Evolutionary conservation across 805 yeast genomes (phyloP), one percentile per base, ranked within the genome.

Genomic region (Pichia membranifaciens): DNA sequence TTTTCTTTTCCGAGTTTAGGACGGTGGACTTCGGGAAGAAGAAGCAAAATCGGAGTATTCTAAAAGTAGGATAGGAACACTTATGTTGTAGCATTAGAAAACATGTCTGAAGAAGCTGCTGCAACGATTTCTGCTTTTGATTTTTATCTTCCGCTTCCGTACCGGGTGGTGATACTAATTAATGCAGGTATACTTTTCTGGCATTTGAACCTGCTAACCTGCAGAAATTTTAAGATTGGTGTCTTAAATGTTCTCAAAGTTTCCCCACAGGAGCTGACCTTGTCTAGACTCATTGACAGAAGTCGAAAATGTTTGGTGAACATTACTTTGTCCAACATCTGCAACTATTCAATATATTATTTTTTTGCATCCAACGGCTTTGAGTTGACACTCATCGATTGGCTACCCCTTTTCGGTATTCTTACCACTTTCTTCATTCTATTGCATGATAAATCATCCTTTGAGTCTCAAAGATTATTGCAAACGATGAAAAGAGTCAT

Each of bases 101-200:
- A 33, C 7, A 47, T 43, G 44, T 13, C 22, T n/a, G 38, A 38
- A 8, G 34, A 39, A 15, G 6, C 20, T 15, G 12, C 12, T 4
- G 16, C 13, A 5, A 10, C 12, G 5, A 39, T 29, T 10, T 9
- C 15, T 4, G 16, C 20, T 2, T 48, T 48, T 43, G 50, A 48
- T 29, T 12, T 49, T 10, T 21, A 34, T 5, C 17, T 52, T 1
- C 82, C 82, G 1, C 58, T 74, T n/a, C 79, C 82, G 1, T 76
- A 71, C 53, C 58, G 82, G 40, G 71, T 79, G 40, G 62, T 80
- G 15, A 54, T 76, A 3, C 62, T 80, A 16, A 51, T 81, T 3
- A 69, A 76, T 48, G 43, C 72, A 4, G 84, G 83, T 5, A 58
- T 74, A 5, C 70, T 76, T 61, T 58, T 80, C 21, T 82, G 87